Conservation (phyloP, 1,284 basidiomycete genomes). For the Somion occarium region DNA sequence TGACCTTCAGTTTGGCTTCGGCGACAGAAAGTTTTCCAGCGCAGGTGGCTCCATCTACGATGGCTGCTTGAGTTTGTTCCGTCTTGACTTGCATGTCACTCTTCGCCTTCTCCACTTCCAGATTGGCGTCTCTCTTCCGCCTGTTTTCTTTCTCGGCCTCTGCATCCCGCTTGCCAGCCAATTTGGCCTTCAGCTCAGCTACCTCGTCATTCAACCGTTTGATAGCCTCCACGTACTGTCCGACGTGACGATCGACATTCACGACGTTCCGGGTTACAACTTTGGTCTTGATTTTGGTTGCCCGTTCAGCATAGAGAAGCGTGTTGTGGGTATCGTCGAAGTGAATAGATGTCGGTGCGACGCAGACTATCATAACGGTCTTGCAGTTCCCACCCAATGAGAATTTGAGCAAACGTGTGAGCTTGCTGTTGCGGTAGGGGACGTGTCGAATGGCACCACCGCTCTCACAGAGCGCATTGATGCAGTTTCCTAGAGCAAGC, state of each 20-base stretch:
- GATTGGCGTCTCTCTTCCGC: constrained; percentile 62
- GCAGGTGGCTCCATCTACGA: constrained; percentile 75
- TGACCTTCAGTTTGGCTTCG: constrained; percentile 63
- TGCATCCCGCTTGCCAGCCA: constrained; percentile 60
- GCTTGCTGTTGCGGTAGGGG: constrained; percentile 95
- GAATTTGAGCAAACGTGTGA: constrained; percentile 93
- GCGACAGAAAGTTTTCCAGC: constrained; percentile 74
- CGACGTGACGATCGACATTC: constrained; percentile 89
- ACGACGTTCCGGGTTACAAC: constrained; percentile 89
- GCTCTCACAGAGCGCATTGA: constrained; percentile 92
- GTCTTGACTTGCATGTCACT: constrained; percentile 65
- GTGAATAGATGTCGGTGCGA: constrained; percentile 90
- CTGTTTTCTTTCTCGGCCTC: constrained; percentile 61
- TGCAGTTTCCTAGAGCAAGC: constrained; percentile 92
- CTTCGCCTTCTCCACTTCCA: constrained; percentile 68
- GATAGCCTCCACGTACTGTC: constrained; percentile 92
- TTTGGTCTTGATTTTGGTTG: constrained; percentile 96
- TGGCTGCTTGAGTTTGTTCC: constrained; percentile 61
- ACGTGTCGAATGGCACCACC: constrained; percentile 83
- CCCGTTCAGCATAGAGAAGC: constrained; percentile 91
- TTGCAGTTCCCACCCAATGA: constrained; percentile 97
- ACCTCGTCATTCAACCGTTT: constrained; percentile 82
- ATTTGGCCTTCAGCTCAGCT: constrained; percentile 80
- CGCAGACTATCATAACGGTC: constrained; percentile 96
- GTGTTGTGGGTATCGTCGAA: constrained; percentile 99